phyloP scores from a whole-genome alignment of 2,329 filamentous ascomycete species.

The Cladosporium halotolerans region DNA sequence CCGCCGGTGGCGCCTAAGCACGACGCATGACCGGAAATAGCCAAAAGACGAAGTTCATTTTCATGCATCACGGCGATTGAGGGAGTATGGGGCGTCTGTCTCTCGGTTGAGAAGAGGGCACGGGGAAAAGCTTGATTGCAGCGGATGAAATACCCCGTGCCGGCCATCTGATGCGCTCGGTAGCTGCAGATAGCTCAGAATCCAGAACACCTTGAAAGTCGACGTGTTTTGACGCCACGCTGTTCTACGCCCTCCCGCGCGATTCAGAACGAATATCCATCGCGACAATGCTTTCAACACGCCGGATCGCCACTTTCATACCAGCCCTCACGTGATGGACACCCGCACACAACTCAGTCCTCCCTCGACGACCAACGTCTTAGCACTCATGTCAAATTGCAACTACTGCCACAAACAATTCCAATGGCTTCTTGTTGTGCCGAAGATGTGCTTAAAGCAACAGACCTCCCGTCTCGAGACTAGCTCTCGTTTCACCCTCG shows the following conservation, averaged over 20 bases:
- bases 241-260: too few species aligned
- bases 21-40: constrained; percentile 14
- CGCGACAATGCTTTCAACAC: too few species aligned
- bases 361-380: neutral
- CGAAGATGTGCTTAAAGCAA: constrained; percentile 13
- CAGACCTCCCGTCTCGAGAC: constrained; percentile 4
- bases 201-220: constrained; percentile 12
- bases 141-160: constrained; percentile 10
- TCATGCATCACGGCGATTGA: constrained; percentile 14
- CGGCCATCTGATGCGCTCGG: constrained; percentile 11
- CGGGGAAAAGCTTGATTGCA: constrained; percentile 10
- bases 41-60: constrained; percentile 10
- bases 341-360: too few species aligned
- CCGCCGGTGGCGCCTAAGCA: constrained; percentile 35
- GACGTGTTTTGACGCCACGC: neutral
- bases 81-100: constrained; percentile 16
- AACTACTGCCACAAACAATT: constrained; percentile 12
- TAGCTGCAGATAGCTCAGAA: constrained; percentile 13
- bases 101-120: constrained; percentile 13
- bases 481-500: constrained; percentile 1
- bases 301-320: too few species aligned
- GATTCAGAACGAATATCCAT: too few species aligned
- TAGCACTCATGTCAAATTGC: constrained; percentile 15
- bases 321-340: too few species aligned
- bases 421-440: constrained; percentile 14